phyloP scores from a whole-genome alignment of 2,329 filamentous ascomycete genomes.

The Clarireedia sp. region DNA sequence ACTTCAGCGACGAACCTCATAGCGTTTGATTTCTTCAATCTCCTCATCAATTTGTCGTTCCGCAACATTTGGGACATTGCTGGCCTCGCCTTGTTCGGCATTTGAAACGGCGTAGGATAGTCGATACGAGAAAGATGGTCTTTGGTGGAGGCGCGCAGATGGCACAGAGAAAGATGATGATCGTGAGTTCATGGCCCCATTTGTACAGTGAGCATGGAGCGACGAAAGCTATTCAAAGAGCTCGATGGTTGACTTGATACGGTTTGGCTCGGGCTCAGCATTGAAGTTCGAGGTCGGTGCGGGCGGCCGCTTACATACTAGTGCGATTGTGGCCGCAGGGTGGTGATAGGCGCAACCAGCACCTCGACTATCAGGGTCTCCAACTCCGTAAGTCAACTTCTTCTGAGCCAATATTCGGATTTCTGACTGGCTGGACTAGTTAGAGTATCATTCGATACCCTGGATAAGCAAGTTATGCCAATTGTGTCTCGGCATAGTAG shows the following conservation, averaged over 20 bases:
- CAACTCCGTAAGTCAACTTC: too few species aligned
- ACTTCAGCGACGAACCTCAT: constrained; percentile 53
- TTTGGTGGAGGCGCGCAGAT: constrained; percentile 20
- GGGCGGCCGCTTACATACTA: background rate
- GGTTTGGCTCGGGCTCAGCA: background rate
- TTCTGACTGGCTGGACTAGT: too few species aligned
- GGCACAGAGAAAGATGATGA: constrained; percentile 27
- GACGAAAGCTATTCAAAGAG: background rate
- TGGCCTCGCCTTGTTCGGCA: constrained; percentile 53
- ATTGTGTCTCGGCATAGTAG: too few species aligned
- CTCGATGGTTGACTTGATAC: background rate
- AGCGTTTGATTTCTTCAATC: constrained; percentile 95
- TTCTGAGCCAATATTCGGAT: too few species aligned
- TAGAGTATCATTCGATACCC: too few species aligned
- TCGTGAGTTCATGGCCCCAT: constrained; percentile 30
- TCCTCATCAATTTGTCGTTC: constrained; percentile 80
- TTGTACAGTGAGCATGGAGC: constrained; percentile 1
- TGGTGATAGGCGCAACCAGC: too few species aligned
- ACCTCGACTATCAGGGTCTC: too few species aligned
- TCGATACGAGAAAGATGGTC: constrained; percentile 33
- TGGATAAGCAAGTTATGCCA: too few species aligned
- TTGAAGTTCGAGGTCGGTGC: background rate
- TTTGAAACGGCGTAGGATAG: constrained; percentile 60
- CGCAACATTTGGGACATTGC: constrained; percentile 41
- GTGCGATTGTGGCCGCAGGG: too few species aligned